Evolutionary conservation across 2,329 filamentous ascomycete genomes (phyloP).

Genomic region (Didymella exigua): DNA sequence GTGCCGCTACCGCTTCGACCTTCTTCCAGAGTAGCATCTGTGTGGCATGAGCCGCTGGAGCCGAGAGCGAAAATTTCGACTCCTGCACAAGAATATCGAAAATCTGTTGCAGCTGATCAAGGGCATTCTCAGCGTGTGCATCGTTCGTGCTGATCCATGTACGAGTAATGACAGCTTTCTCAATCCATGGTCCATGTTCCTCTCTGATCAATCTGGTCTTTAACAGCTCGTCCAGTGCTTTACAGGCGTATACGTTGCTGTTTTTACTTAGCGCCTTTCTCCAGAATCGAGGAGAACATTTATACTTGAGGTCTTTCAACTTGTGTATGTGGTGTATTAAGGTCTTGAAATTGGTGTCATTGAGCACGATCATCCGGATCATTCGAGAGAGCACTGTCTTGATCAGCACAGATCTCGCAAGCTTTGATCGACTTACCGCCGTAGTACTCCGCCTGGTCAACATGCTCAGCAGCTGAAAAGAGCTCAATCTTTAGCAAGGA

Average conservation of each 20-base stretch:
- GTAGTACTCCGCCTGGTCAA: constrained; percentile 51
- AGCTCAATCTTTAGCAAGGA: constrained; percentile 72
- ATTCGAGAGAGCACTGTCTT: constrained; percentile 64
- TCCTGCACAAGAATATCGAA: constrained; percentile 56
- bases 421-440: constrained; percentile 36
- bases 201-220: constrained; percentile 59
- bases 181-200: constrained; percentile 65
- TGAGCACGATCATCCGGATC: constrained; percentile 64
- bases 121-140: constrained; percentile 41
- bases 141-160: constrained; percentile 67
- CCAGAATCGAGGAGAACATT: not conserved
- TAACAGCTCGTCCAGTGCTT: constrained; percentile 69
- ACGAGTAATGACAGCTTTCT: constrained; percentile 70
- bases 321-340: constrained; percentile 72
- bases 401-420: constrained; percentile 15
- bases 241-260: constrained; percentile 48
- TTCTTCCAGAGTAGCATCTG: constrained; percentile 82
- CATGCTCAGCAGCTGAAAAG: constrained; percentile 53
- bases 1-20: constrained; percentile 64
- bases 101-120: constrained; percentile 50
- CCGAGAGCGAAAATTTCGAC: constrained; percentile 57
- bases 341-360: constrained; percentile 67
- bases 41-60: constrained; percentile 68
- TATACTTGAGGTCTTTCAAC: constrained; percentile 56
- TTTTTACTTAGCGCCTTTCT: not conserved